Percentiles rank a stretch among this genome's conserved stretches.
phyloP scores from a whole-genome alignment of 805 yeast species.

The Pichia nanzhaoensis region DNA sequence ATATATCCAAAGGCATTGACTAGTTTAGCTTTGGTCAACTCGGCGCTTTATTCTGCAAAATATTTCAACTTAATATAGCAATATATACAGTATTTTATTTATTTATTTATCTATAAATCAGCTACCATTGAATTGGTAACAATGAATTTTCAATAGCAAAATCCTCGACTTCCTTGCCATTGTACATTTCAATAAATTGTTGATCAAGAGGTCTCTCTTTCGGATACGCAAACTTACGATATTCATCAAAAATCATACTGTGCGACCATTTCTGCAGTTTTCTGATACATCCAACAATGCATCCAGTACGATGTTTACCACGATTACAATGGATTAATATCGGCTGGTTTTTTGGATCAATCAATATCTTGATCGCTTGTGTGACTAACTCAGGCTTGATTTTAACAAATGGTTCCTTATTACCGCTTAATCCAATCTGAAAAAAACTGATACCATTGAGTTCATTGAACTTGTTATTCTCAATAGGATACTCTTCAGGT shows the following conservation, averaged over 20 bases:
- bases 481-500: conserved; percentile 86
- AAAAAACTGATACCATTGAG: conserved; percentile 59
- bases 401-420: conserved; percentile 89
- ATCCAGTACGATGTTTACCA: conserved; percentile 96
- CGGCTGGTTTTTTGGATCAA: conserved; percentile 87
- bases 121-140: conserved; percentile 64
- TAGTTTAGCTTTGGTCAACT: conserved; percentile 53
- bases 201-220: conserved; percentile 94
- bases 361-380: conserved; percentile 70
- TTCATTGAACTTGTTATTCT: conserved; percentile 58
- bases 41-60: conserved; percentile 61
- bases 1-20: conserved; percentile 57
- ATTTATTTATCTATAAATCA: too few species aligned
- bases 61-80: conserved; percentile 3
- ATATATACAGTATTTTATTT: not conserved
- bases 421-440: conserved; percentile 92
- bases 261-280: conserved; percentile 87
- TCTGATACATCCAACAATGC: conserved; percentile 88
- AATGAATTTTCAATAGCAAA: conserved; percentile 47
- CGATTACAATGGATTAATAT: conserved; percentile 89
- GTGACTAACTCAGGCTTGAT: conserved; percentile 60
- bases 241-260: conserved; percentile 93
- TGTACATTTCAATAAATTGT: conserved; percentile 87
- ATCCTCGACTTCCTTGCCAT: conserved; percentile 53
- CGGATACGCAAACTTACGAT: conserved; percentile 89